These are phyloP conservation scores for Thermothelomyces thermophilus DNA, from an alignment of 2,329 filamentous ascomycete species.

Conservation along the genomic window DNA sequence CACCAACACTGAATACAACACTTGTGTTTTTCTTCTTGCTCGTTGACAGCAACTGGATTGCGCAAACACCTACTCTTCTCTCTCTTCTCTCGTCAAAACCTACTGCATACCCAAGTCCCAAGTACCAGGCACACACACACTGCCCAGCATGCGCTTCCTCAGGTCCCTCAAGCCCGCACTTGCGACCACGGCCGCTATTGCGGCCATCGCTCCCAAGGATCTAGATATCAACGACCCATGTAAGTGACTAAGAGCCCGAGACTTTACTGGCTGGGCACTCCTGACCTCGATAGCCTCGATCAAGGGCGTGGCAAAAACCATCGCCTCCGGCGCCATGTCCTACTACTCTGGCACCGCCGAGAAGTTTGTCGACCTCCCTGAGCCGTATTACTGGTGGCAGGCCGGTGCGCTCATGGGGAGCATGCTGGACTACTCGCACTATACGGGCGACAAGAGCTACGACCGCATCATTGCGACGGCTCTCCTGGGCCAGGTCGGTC, in stretches of 20 bases:
- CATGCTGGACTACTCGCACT: conserved; percentile 64
- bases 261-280: conserved; percentile 14
- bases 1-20: neutral
- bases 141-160: conserved; percentile 24
- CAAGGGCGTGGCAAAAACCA: conserved; percentile 51
- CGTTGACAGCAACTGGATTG: conserved; percentile 18
- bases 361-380: conserved; percentile 55
- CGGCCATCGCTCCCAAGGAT: conserved; percentile 25
- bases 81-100: neutral
- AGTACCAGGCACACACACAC: too few species aligned
- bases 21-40: conserved; percentile 10
- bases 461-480: conserved; percentile 54
- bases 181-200: conserved; percentile 19
- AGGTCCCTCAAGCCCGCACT: conserved; percentile 24
- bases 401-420: conserved; percentile 59
- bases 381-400: conserved; percentile 66
- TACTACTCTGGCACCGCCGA: conserved; percentile 56
- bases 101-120: conserved; percentile 1
- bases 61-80: neutral
- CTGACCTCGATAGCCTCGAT: conserved; percentile 46
- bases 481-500: conserved; percentile 52
- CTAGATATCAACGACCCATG: conserved; percentile 34
- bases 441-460: conserved; percentile 56
- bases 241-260: conserved; percentile 23
- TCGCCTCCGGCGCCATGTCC: conserved; percentile 55